A percentile compares a stretch with the other conserved stretches of the same genome.
Evolutionary conservation across 345 rosid genomes (phyloP).

Genomic region (Tarenaya hassleriana): DNA sequence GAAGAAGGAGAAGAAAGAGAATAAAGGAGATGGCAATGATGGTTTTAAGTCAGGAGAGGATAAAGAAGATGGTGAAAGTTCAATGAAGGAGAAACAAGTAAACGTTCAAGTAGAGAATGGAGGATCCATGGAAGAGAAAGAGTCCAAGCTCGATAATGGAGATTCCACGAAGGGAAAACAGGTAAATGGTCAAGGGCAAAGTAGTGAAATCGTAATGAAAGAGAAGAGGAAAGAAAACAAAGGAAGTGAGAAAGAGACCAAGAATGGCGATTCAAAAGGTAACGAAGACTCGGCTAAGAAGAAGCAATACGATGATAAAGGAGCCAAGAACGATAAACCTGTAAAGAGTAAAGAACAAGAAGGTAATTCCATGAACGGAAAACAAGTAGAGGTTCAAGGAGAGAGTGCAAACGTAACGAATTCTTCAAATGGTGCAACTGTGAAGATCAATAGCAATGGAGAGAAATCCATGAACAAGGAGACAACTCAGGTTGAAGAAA

Average conservation of each 20-base stretch:
- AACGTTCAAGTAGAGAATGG: background rate
- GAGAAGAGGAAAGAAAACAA: slow-evolving; percentile 11
- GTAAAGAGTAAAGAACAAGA: background rate
- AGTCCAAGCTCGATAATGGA: too few relatives aligned
- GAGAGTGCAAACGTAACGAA: too few relatives aligned
- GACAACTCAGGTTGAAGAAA: slow-evolving; percentile 15
- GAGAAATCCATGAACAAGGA: background rate
- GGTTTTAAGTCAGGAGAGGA: background rate
- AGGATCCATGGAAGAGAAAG: background rate
- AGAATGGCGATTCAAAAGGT: background rate
- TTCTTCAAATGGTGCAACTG: background rate
- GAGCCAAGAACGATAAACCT: background rate
- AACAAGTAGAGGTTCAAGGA: background rate
- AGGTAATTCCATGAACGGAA: background rate
- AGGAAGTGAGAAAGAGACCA: background rate
- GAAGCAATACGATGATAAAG: background rate
- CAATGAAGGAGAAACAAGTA: background rate
- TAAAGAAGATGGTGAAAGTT: background rate
- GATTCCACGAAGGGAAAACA: background rate
- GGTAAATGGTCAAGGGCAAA: slow-evolving; percentile 8
- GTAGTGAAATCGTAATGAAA: background rate
- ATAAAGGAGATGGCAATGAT: slow-evolving; percentile 7
- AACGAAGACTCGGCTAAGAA: background rate
- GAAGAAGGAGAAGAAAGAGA: slow-evolving; percentile 2
- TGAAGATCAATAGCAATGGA: background rate